phyloP scores from a whole-genome alignment of 495 filamentous ascomycete genomes.

The Hypoxylon lienhwacheense region DNA sequence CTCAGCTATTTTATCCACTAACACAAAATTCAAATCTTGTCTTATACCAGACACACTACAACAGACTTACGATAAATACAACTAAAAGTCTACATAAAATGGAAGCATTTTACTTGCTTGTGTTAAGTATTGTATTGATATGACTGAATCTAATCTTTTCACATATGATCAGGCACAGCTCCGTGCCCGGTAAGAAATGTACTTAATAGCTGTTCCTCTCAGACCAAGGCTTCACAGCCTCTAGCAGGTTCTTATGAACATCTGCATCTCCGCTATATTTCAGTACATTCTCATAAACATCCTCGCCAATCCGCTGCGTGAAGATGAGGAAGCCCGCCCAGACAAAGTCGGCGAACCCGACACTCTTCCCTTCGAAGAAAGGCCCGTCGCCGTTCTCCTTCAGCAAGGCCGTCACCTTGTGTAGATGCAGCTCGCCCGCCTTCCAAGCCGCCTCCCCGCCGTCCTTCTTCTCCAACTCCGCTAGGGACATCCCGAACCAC shows the following conservation, averaged over 20 bases:
- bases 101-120: too few species aligned
- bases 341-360: constrained; percentile 49
- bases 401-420: constrained; percentile 51
- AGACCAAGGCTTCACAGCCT: constrained; percentile 45
- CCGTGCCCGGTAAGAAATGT: neutral
- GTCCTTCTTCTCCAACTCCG: constrained; percentile 43
- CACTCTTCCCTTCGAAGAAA: constrained; percentile 46
- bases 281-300: constrained; percentile 38
- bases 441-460: constrained; percentile 46
- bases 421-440: constrained; percentile 38
- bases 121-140: neutral
- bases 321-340: constrained; percentile 46
- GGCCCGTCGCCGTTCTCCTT: constrained; percentile 53
- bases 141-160: neutral
- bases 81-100: too few species aligned
- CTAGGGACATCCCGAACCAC: constrained; percentile 48
- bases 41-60: too few species aligned
- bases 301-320: constrained; percentile 37
- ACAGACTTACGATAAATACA: too few species aligned
- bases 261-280: constrained; percentile 39
- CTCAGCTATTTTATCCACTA: too few species aligned
- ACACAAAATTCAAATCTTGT: too few species aligned
- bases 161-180: neutral
- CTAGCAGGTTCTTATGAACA: constrained; percentile 42
- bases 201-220: constrained; percentile 34